These are phyloP conservation scores for Bauhinia variegata DNA, from an alignment of 306 rosid species.

Conservation along the genomic window DNA sequence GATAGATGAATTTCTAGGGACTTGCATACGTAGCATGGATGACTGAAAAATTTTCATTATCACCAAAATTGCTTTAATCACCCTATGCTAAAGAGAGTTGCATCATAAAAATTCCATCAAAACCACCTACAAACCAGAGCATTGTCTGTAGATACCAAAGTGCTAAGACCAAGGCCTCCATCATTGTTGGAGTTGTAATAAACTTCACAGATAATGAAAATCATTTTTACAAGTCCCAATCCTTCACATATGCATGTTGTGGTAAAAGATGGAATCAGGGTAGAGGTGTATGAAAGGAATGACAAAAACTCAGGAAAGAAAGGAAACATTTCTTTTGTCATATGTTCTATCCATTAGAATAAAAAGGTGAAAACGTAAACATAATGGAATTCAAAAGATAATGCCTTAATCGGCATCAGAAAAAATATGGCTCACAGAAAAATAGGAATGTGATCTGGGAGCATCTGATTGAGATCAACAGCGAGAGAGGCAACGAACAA, in stretches of 20 bases:
- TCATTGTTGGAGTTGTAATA: no score
- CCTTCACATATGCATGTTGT: not conserved
- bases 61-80: no score
- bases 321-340: not conserved
- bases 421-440: constrained; percentile 20
- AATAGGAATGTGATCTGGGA: not conserved
- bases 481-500: constrained; percentile 10
- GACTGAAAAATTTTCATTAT: no score
- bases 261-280: constrained; percentile 5
- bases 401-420: constrained; percentile 20
- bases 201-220: no score
- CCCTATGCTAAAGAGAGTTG: no score
- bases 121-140: no score
- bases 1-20: no score
- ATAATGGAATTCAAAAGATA: constrained; percentile 2
- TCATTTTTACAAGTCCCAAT: no score
- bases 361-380: constrained; percentile 9
- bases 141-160: no score
- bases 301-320: constrained; percentile 10
- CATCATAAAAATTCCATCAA: no score
- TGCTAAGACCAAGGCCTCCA: no score
- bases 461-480: not conserved
- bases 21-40: no score
- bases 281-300: constrained; percentile 14
- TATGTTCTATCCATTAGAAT: not conserved